Conservation (phyloP, 805 yeast species). For the Wickerhamomyces hampshirensis region DNA sequence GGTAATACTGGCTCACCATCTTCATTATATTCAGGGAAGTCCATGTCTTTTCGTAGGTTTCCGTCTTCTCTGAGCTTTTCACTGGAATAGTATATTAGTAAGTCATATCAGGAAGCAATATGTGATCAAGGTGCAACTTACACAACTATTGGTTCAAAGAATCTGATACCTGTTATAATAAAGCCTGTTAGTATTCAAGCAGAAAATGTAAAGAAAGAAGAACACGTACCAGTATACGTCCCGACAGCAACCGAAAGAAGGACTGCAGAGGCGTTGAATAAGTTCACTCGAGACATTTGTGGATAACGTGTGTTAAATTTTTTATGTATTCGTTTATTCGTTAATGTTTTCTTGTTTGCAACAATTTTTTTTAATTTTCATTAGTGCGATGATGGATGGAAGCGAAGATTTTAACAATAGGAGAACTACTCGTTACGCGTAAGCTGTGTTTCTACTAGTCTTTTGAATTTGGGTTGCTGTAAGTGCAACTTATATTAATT, state of each 20-base stretch:
- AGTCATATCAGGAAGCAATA: not conserved
- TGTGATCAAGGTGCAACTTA: conserved; percentile 29
- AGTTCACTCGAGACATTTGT: conserved; percentile 24
- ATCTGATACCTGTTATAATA: conserved; percentile 43
- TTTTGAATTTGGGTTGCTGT: no score
- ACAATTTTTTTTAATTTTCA: no score
- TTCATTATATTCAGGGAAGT: conserved; percentile 47
- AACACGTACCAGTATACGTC: conserved; percentile 37
- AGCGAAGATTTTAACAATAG: no score
- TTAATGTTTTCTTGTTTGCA: no score
- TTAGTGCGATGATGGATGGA: no score
- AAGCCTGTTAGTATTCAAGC: conserved; percentile 1
- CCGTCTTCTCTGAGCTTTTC: conserved; percentile 66
- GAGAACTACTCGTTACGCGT: no score
- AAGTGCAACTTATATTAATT: no score
- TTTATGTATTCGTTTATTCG: not conserved
- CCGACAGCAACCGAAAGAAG: conserved; percentile 32
- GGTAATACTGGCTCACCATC: conserved; percentile 33
- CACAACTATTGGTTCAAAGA: conserved; percentile 73
- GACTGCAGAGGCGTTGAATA: conserved; percentile 24
- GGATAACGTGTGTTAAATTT: not conserved
- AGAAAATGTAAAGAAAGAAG: not conserved
- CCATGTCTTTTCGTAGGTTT: conserved; percentile 54
- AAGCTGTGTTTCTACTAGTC: no score
- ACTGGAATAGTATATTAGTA: conserved; percentile 25